Evolutionary conservation across 805 yeast genomes (phyloP).

Genomic region (Myxozyma lipomycoides): DNA sequence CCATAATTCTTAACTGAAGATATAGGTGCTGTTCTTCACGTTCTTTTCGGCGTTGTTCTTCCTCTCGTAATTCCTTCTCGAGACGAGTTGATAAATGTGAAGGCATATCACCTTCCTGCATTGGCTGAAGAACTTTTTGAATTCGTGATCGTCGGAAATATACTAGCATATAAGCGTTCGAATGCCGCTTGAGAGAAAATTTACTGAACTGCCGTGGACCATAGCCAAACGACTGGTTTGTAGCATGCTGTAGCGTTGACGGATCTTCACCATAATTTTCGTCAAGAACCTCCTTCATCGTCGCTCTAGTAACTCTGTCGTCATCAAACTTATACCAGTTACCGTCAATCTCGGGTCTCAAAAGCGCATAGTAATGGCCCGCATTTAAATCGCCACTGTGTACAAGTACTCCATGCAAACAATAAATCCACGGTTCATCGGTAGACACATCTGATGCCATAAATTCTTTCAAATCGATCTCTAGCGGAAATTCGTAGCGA

Average conservation of each 20-base stretch:
- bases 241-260: conserved; percentile 13
- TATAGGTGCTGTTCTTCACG: conserved; percentile 69
- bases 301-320: conserved; percentile 86
- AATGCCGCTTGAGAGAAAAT: conserved; percentile 63
- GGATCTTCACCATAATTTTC: conserved; percentile 86
- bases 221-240: conserved; percentile 13
- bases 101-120: conserved; percentile 57
- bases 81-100: conserved; percentile 62
- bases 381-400: conserved; percentile 94
- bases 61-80: conserved; percentile 57
- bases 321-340: conserved; percentile 93
- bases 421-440: conserved; percentile 67
- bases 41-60: conserved; percentile 52
- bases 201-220: conserved; percentile 43
- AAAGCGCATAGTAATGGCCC: conserved; percentile 94
- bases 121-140: conserved; percentile 56
- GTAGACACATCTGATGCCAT: conserved; percentile 54
- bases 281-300: conserved; percentile 78
- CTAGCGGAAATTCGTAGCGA: conserved; percentile 80
- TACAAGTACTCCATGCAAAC: conserved; percentile 87
- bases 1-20: conserved; percentile 54
- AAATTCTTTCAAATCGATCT: conserved; percentile 74
- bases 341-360: conserved; percentile 67
- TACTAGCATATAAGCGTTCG: conserved; percentile 96
- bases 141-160: conserved; percentile 67